Conservation (phyloP, 352 stramenopile species). For the Globisporangium nodosum region DNA sequence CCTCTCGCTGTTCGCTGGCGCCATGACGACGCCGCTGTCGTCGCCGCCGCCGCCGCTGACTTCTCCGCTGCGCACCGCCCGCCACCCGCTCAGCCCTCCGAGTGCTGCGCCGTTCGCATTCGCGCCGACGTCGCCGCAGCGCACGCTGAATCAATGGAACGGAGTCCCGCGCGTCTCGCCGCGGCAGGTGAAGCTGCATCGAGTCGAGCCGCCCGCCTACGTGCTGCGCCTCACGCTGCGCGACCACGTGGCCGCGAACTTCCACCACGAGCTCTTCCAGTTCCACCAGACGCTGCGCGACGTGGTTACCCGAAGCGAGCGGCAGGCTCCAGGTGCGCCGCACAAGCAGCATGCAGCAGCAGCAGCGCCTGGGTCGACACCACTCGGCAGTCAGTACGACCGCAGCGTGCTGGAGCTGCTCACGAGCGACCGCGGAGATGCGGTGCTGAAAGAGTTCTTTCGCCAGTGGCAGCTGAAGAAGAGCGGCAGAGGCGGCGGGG, state of each 20-base stretch:
- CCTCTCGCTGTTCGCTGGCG: too few species aligned
- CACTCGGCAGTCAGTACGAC: slow-evolving; percentile 10
- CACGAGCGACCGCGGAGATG: slow-evolving; percentile 62
- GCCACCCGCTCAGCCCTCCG: neutral
- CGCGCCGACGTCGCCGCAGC: slow-evolving; percentile 10
- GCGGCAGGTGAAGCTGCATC: slow-evolving; percentile 27
- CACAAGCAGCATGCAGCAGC: neutral
- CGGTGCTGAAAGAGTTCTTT: slow-evolving; percentile 61
- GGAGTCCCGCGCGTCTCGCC: slow-evolving; percentile 17
- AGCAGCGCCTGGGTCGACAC: neutral
- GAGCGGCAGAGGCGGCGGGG: neutral
- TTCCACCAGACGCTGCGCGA: slow-evolving; percentile 66
- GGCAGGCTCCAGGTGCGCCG: neutral
- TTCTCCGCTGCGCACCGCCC: neutral
- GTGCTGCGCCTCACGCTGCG: slow-evolving; percentile 16
- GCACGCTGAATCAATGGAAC: neutral
- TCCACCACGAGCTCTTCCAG: slow-evolving; percentile 59
- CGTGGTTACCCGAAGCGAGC: slow-evolving; percentile 14
- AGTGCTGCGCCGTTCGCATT: neutral
- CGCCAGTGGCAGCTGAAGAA: slow-evolving; percentile 32
- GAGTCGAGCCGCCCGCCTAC: slow-evolving; percentile 12
- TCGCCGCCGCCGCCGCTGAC: neutral
- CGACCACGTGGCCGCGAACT: slow-evolving; percentile 32
- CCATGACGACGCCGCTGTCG: neutral
- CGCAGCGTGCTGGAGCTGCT: slow-evolving; percentile 44